Evolutionary conservation across 2,329 filamentous ascomycete genomes (phyloP).

Genomic region (Pyricularia grisea): DNA sequence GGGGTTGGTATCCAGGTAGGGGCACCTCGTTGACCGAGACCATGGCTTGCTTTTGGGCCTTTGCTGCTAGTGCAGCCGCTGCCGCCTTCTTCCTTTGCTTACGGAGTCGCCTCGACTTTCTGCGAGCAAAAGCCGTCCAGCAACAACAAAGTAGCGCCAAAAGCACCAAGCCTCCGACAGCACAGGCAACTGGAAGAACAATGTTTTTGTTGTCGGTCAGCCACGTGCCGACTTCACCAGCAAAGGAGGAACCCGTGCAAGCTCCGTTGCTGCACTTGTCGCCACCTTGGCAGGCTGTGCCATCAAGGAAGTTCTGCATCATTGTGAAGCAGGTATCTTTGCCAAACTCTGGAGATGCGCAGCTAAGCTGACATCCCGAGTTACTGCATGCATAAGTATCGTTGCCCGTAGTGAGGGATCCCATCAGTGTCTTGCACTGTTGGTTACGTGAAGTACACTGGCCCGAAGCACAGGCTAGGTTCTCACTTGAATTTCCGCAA

Average conservation of each 20-base stretch:
- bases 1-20: neutral
- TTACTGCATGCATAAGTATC: slow-evolving; percentile 71
- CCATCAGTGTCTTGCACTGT: slow-evolving; percentile 82
- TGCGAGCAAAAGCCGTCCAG: slow-evolving; percentile 41
- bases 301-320: slow-evolving; percentile 68
- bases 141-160: slow-evolving; percentile 61
- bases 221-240: slow-evolving; percentile 65
- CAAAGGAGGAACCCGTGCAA: slow-evolving; percentile 62
- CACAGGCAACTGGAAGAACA: slow-evolving; percentile 69
- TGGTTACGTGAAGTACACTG: slow-evolving; percentile 89
- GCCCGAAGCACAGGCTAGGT: slow-evolving; percentile 75
- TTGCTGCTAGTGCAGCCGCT: neutral
- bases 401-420: slow-evolving; percentile 61
- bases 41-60: neutral
- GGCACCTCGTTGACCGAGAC: neutral
- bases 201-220: slow-evolving; percentile 68
- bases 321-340: slow-evolving; percentile 60
- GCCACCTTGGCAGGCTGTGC: slow-evolving; percentile 72
- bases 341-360: slow-evolving; percentile 60
- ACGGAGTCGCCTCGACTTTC: slow-evolving; percentile 4
- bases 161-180: slow-evolving; percentile 64
- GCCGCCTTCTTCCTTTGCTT: neutral
- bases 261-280: slow-evolving; percentile 71
- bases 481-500: slow-evolving; percentile 56
- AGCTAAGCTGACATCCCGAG: slow-evolving; percentile 66